Conservation (phyloP, 169 alveolate species). For the Theileria equi region DNA sequence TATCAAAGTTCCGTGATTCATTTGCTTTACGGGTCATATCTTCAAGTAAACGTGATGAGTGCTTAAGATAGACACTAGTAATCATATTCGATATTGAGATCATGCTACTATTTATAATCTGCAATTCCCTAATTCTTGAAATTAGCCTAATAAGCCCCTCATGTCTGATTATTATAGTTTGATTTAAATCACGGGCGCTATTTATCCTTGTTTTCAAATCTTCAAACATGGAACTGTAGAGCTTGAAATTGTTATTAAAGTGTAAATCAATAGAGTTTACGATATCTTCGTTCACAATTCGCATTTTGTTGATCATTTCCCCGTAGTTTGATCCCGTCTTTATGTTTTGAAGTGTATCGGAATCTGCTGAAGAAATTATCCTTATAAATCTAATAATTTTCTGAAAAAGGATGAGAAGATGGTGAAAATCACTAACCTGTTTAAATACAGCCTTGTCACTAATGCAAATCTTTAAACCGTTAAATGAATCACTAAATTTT, state of each 20-base stretch:
- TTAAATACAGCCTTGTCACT: not conserved
- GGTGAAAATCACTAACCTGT: not conserved
- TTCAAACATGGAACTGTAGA: not conserved
- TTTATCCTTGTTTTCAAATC: conserved; percentile 2
- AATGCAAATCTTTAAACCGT: not conserved
- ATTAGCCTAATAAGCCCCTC: not conserved
- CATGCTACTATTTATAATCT: conserved; percentile 1
- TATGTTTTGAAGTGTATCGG: no score
- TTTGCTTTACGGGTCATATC: conserved; percentile 4
- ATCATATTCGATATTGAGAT: conserved; percentile 20
- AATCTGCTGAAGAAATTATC: not conserved
- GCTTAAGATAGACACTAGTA: conserved; percentile 20
- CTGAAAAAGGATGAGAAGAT: not conserved
- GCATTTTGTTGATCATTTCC: no score
- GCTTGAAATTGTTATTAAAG: conserved; percentile 1
- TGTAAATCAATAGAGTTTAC: conserved; percentile 1
- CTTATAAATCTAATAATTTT: conserved; percentile 1
- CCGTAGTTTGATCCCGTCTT: no score
- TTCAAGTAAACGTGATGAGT: conserved; percentile 7
- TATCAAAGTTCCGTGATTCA: conserved; percentile 1
- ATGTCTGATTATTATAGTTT: conserved; percentile 4
- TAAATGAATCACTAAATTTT: not conserved
- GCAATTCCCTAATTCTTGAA: not conserved
- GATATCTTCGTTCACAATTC: no score
- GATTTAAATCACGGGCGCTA: not conserved